phyloP scores from a whole-genome alignment of 768 basidiomycete genomes.

The Boletus edulis region DNA sequence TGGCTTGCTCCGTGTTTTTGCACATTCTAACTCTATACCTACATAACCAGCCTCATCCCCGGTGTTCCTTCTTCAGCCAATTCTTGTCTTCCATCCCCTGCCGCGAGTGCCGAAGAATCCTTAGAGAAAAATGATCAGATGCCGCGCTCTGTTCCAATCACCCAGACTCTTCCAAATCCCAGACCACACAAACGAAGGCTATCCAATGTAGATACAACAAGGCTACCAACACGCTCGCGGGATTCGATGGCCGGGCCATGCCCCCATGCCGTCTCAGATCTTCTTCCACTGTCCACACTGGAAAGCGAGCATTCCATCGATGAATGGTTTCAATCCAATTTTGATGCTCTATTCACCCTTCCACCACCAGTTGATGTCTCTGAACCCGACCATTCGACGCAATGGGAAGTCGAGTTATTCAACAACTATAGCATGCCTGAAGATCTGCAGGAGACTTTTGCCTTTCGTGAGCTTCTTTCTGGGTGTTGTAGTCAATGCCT shows the following conservation, averaged over 20 bases:
- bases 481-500: neutral
- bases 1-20: neutral
- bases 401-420: constrained; percentile 35
- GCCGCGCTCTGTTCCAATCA: neutral
- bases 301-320: constrained; percentile 26
- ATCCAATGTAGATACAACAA: constrained; percentile 29
- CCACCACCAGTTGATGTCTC: constrained; percentile 20
- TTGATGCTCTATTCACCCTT: constrained; percentile 22
- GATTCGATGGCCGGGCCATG: constrained; percentile 14
- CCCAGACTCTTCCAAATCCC: neutral
- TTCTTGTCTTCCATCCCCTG: neutral
- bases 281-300: constrained; percentile 19
- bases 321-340: constrained; percentile 34
- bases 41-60: neutral
- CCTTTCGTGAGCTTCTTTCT: neutral
- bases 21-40: neutral
- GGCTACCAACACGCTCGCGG: constrained; percentile 27
- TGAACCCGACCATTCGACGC: constrained; percentile 24
- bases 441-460: neutral
- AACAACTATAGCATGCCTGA: constrained; percentile 20
- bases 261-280: constrained; percentile 29
- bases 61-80: neutral
- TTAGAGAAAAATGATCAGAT: neutral
- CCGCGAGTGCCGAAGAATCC: neutral
- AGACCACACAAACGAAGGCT: constrained; percentile 33